A percentile compares a stretch with the other conserved stretches of the same genome.
These are phyloP conservation scores for Yamadazyma nakazawae DNA, from an alignment of 805 yeast species.

Conservation along the genomic window DNA sequence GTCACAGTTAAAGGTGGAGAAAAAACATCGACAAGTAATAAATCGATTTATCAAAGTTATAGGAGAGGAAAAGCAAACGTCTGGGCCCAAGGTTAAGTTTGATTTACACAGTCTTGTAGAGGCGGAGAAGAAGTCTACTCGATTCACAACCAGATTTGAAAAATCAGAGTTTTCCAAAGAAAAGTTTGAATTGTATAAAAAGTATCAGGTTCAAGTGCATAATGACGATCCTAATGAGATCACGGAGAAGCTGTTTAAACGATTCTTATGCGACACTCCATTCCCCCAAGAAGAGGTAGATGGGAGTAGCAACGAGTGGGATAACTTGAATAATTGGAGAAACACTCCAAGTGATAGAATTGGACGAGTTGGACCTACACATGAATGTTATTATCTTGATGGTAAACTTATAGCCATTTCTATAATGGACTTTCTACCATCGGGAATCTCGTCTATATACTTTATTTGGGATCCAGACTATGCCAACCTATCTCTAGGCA, in stretches of 20 bases:
- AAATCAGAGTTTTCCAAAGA: constrained; percentile 50
- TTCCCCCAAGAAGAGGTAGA: constrained; percentile 34
- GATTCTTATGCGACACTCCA: constrained; percentile 71
- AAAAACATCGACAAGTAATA: constrained; percentile 64
- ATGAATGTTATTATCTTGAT: constrained; percentile 72
- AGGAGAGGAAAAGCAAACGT: constrained; percentile 12
- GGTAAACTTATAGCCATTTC: constrained; percentile 67
- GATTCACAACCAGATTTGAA: constrained; percentile 48
- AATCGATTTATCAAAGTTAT: constrained; percentile 55
- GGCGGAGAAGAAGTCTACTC: constrained; percentile 36
- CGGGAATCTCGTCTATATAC: constrained; percentile 78
- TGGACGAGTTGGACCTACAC: constrained; percentile 71
- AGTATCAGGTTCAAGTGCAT: constrained; percentile 72
- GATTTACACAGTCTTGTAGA: constrained; percentile 31
- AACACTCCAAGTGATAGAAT: constrained; percentile 15
- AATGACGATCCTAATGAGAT: constrained; percentile 52
- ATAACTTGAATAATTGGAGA: constrained; percentile 38
- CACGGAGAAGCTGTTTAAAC: constrained; percentile 45
- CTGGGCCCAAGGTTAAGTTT: constrained; percentile 17
- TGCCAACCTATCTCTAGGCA: constrained; percentile 69
- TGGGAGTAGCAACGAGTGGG: constrained; percentile 36
- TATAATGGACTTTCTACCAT: constrained; percentile 72
- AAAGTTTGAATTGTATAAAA: constrained; percentile 59
- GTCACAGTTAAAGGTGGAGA: constrained; percentile 44
- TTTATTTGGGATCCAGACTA: constrained; percentile 86